Base-by-base conservation (phyloP, 139 green algal species). In the Closterium sp. region DNA sequence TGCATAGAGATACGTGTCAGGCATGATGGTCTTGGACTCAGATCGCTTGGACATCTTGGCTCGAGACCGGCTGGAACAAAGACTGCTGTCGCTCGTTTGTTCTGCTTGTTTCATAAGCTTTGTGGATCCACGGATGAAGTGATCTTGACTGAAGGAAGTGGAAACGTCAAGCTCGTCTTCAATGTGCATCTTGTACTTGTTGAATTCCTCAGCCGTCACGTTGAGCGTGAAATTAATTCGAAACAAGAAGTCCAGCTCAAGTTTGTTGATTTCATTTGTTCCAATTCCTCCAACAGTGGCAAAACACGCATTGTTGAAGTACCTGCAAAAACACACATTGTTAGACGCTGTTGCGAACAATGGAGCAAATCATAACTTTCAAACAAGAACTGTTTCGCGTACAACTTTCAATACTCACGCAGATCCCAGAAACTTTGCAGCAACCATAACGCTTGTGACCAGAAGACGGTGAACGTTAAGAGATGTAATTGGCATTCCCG, bases 371-470 rank as follows among this genome's bases (percentile, higher is more conserved):
- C 13, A n/a, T n/a, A n/a, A n/a, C n/a, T n/a, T n/a, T n/a, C n/a
- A n/a, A n/a, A n/a, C n/a, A n/a, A n/a, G n/a, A 79, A 79, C 9
- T 79, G 17, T 79, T 79, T 79, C 5, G 1, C 62, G 13, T 27
- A 5, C 17, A 79, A 97, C 94, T 96, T 97, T 87, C 96, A 95
- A 97, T 95, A 96, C 97, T 87, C 96, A 95, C 70, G 96, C 95
- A 91, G 98, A 97, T 89, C 98, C 97, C 45, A 96, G 92, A 32
- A 98, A 96, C 95, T 98, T 98, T 50, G 95, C 95, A 29, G 97
- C 96, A 10, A 97, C 85, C 89, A 98, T 89, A 27, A 96, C 79
- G 70, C 94, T 94, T 31, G 94, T 96, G 17, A 97, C 91, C 84
- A 98, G 86, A 31, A 98, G 94, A n/a, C 97, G 95, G 91, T 98